These are phyloP conservation scores for Ilyonectria robusta DNA, from an alignment of 2,329 filamentous ascomycete species.

Conservation along the genomic window DNA sequence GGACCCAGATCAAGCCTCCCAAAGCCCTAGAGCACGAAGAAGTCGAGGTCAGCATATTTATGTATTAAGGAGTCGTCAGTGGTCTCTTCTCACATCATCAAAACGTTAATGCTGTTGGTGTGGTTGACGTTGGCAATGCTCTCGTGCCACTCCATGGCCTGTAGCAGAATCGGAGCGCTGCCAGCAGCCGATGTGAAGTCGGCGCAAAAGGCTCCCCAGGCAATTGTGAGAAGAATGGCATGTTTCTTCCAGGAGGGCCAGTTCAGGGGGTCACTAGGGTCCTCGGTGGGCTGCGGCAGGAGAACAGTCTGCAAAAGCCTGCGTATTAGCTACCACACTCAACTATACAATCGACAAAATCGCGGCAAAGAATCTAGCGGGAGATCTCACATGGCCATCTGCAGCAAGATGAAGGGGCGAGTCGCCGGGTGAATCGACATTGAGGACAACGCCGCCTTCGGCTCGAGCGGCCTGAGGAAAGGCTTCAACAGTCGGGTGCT, in stretches of 20 bases:
- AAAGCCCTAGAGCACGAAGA: slow-evolving; percentile 23
- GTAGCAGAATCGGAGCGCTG: slow-evolving; percentile 34
- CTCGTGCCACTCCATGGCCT: slow-evolving; percentile 37
- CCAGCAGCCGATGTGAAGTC: slow-evolving; percentile 41
- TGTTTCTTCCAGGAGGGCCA: slow-evolving; percentile 41
- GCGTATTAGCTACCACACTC: neutral
- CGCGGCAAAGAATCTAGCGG: neutral
- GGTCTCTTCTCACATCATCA: slow-evolving; percentile 33
- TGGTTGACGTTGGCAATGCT: slow-evolving; percentile 27
- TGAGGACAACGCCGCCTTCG: slow-evolving; percentile 35
- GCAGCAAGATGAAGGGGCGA: slow-evolving; percentile 33
- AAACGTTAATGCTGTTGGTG: slow-evolving; percentile 37
- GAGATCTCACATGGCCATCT: slow-evolving; percentile 35
- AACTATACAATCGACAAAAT: neutral
- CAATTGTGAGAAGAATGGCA: slow-evolving; percentile 35
- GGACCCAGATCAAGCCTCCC: slow-evolving; percentile 37
- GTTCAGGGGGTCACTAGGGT: slow-evolving; percentile 37
- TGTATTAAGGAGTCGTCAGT: neutral
- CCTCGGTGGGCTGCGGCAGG: slow-evolving; percentile 37
- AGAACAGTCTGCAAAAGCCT: slow-evolving; percentile 27
- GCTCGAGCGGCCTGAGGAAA: slow-evolving; percentile 32
- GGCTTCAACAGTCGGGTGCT: slow-evolving; percentile 11
- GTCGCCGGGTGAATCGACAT: slow-evolving; percentile 9
- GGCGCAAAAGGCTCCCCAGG: slow-evolving; percentile 36
- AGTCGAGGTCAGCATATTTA: neutral